Conservation (phyloP, 768 basidiomycete genomes). For the Coprinopsis strossmayeri region DNA sequence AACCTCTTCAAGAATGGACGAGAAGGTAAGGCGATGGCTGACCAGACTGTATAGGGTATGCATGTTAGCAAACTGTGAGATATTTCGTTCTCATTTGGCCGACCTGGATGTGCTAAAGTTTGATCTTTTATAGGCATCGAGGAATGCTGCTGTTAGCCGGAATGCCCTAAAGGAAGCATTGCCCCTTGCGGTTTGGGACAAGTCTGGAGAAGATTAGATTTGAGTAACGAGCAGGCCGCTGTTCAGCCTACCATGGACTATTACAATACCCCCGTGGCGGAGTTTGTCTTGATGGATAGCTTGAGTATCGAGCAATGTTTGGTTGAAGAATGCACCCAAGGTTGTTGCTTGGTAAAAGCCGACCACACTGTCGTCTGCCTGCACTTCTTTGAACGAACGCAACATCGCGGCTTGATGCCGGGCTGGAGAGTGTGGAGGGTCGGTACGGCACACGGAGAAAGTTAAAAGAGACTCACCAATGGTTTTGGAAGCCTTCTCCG, state of each 20-base stretch:
- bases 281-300: conserved; percentile 81
- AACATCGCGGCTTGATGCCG: conserved; percentile 84
- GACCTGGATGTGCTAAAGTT: conserved; percentile 87
- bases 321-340: conserved; percentile 80
- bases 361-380: conserved; percentile 85
- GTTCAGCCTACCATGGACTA: conserved; percentile 68
- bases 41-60: conserved; percentile 48
- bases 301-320: conserved; percentile 74
- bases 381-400: conserved; percentile 83
- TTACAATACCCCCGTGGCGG: conserved; percentile 77
- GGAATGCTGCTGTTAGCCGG: conserved; percentile 70
- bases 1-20: conserved; percentile 79
- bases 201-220: conserved; percentile 39
- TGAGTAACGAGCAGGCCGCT: conserved; percentile 7
- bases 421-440: conserved; percentile 31
- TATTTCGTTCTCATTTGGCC: conserved; percentile 17
- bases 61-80: conserved; percentile 15
- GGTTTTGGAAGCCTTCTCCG: conserved; percentile 74
- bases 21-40: conserved; percentile 76
- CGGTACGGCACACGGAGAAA: conserved; percentile 9
- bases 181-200: conserved; percentile 72
- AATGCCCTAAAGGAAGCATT: conserved; percentile 89
- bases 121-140: conserved; percentile 73
- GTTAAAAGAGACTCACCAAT: conserved; percentile 43
- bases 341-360: conserved; percentile 92